Conservation (phyloP, 148 eudicot species). For the Chenopodium berlandieri region DNA sequence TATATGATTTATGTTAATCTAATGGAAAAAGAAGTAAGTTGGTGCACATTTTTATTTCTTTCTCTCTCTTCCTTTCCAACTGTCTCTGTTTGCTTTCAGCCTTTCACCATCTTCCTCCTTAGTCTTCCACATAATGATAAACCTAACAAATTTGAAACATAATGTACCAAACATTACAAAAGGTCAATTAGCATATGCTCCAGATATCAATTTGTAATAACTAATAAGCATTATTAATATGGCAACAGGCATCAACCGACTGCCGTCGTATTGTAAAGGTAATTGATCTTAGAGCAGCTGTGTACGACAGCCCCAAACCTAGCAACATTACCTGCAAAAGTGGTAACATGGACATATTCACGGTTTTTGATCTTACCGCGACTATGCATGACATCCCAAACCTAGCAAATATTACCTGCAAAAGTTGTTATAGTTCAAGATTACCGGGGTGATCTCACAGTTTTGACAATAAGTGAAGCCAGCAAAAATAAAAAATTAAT, state of each 20-base stretch:
- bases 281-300: background rate
- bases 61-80: slow-evolving; percentile 14
- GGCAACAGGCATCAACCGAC: background rate
- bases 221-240: background rate
- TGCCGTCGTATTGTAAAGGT: background rate
- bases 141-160: slow-evolving; percentile 16
- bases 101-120: slow-evolving; percentile 1
- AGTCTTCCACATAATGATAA: slow-evolving; percentile 15
- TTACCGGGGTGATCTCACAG: background rate
- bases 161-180: slow-evolving; percentile 17
- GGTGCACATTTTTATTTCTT: background rate
- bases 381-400: background rate
- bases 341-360: background rate
- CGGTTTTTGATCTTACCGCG: background rate
- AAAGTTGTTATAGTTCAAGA: background rate
- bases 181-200: slow-evolving; percentile 10
- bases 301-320: background rate
- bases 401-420: background rate
- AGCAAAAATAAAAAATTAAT: background rate
- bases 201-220: background rate
- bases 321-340: background rate
- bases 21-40: background rate
- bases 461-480: background rate
- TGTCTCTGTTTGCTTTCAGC: background rate
- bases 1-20: background rate